Evolutionary conservation across 176 grass and related monocot species (phyloP), one percentile per base, ranked within the genome.

Genomic region (Phoenix roebelenii): DNA sequence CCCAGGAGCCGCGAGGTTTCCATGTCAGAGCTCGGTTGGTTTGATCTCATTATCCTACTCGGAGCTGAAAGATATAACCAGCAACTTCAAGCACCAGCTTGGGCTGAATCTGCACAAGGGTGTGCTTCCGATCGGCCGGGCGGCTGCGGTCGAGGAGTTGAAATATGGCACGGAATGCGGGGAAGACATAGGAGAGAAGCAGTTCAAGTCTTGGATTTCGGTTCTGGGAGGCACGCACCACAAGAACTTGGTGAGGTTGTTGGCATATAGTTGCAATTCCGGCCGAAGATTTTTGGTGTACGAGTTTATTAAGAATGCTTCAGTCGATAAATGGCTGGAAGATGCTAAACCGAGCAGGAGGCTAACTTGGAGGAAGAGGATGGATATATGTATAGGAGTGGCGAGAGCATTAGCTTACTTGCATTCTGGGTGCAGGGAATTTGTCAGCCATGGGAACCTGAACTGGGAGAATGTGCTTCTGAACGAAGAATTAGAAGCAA

Each of bases 401-500:
- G 58, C 26, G 3, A 39, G 30, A 60, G 58, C 0, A 26, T 18
- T 39, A 9, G 26, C 58, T 32, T 35, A 60, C 25, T 60, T 60
- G 58, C 58, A 60, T 7, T 60, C 16, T 18, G 25, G 26, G 5
- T 60, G 58, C 16, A 60, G 26, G 25, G 58, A 39, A 7, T 35
- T 60, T 60, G 25, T 60, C 25, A 7, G 16, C 17, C 26, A 60
- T 18, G 58, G 58, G 26, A 60, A 35, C 25, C 18, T 60, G n/a
- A 60, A n/a, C 35, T 60, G 26, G 58, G 25, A 19, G 58, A 60
- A 39, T 60, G 58, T 60, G 58, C 16, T 60, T 60, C 17, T 60
- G 58, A 17, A 60, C 20, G 26, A 60, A 60, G 58, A 35, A 4
- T 3, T 60, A 9, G 26, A 60, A 60, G 58, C 26, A 39, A 60